Evolutionary conservation across 495 filamentous ascomycete genomes (phyloP), one percentile per base, ranked within the genome.

Genomic region (Chaetomium cochliodes): DNA sequence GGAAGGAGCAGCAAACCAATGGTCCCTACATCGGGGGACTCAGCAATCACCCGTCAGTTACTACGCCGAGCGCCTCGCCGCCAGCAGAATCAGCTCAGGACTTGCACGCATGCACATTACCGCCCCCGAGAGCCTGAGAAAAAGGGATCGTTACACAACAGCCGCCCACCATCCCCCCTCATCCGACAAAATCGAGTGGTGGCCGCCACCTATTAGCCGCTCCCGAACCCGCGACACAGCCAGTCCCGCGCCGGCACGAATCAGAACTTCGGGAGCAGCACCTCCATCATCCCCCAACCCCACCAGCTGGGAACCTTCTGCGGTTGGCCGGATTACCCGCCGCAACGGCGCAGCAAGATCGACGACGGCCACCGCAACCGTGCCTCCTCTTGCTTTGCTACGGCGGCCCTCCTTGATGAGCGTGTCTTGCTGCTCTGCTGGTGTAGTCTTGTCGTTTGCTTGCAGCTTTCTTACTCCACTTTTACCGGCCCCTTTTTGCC

Each of bases 201-300:
- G 4, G 25, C 23, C 6, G n/a, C n/a, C n/a, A n/a, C n/a, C n/a
- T n/a, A 58, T 58, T 58, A 58, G 55, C 55, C 55, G 55, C 55
- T 39, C 37, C 55, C 39, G 28, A 46, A 44, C 13, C 41, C 55
- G 30, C 53, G 28, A 55, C 52, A 37, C 33, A 37, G 33, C 33
- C 33, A 37, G 16, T 23, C 16, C 53, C 53, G 33, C 11, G 3
- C 53, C 28, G 51, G 51, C 26, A 33, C 51, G 51, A 54, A n/a
- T 33, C 26, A 15, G 30, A 30, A 30, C 12, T n/a, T 51, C 49
- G 49, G 49, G 33, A 37, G 33, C 33, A 37, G 33, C 33, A 37
- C 33, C 33, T 37, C 33, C 33, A 7, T 33, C 30, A 3, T 37
- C 6, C 33, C 12, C 44, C 18, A 20, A 0, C 44, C 18, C 44